Percentiles rank a stretch among this genome's conserved stretches.
These are phyloP conservation scores for Nadsonia starkeyi-henricii DNA, from an alignment of 1,139 yeast genomes.

Conservation along the genomic window DNA sequence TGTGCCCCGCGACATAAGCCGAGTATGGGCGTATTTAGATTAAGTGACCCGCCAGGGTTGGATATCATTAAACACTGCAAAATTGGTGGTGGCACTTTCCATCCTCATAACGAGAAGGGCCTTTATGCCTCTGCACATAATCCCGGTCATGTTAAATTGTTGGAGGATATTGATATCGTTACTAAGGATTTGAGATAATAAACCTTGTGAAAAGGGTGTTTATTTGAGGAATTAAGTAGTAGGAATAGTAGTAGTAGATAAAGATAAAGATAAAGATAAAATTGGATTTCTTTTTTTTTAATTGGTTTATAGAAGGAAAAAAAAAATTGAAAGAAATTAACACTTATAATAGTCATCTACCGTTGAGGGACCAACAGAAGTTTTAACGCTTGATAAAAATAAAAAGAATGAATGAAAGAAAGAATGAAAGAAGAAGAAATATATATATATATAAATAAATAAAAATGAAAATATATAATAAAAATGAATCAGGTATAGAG, in stretches of 20 bases:
- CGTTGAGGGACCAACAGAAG: too few species aligned
- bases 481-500: background rate
- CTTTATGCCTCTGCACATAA: constrained; percentile 33
- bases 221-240: too few species aligned
- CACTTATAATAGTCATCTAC: too few species aligned
- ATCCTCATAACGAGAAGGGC: constrained; percentile 39
- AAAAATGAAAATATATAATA: background rate
- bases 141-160: constrained; percentile 38
- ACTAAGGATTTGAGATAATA: constrained; percentile 29
- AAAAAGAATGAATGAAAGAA: too few species aligned
- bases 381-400: too few species aligned
- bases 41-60: constrained; percentile 50
- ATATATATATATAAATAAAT: background rate
- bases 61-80: constrained; percentile 36
- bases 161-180: constrained; percentile 31
- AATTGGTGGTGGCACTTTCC: constrained; percentile 30
- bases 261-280: too few species aligned
- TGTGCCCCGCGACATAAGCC: constrained; percentile 39
- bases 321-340: too few species aligned
- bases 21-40: constrained; percentile 39
- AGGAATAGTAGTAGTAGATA: too few species aligned
- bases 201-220: too few species aligned
- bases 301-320: too few species aligned
- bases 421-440: background rate
- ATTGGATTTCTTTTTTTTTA: too few species aligned